phyloP scores from a whole-genome alignment of 73 alveolate species.

The Breviolum minutum region DNA sequence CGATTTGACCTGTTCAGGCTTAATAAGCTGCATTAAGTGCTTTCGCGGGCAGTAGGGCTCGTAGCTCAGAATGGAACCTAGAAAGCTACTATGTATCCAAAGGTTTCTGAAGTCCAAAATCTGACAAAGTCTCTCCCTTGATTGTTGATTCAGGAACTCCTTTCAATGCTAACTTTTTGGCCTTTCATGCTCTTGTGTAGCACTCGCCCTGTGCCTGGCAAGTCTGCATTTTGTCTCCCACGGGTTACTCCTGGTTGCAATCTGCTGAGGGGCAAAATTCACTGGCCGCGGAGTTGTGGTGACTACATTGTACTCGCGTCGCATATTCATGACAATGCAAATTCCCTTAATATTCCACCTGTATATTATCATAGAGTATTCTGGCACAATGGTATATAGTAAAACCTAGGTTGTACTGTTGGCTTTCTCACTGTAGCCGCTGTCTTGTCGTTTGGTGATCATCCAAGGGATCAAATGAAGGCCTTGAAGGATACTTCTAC shows the following conservation, averaged over 20 bases:
- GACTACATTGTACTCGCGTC: too few relatives aligned
- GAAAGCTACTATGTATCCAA: background rate
- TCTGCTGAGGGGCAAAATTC: background rate
- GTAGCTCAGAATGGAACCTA: slow-evolving; percentile 57
- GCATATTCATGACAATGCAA: too few relatives aligned
- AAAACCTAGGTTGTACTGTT: too few relatives aligned
- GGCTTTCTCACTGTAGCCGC: too few relatives aligned
- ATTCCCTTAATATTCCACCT: too few relatives aligned
- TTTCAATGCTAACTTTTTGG: background rate
- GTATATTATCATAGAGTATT: too few relatives aligned
- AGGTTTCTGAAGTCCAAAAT: background rate
- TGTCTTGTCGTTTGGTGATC: too few relatives aligned
- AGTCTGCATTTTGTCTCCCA: slow-evolving; percentile 41
- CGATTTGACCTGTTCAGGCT: slow-evolving; percentile 49
- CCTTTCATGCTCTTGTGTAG: too few relatives aligned
- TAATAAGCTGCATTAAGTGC: slow-evolving; percentile 93
- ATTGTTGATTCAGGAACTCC: too few relatives aligned
- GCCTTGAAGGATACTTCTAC: background rate
- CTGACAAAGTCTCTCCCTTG: too few relatives aligned
- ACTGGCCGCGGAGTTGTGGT: too few relatives aligned
- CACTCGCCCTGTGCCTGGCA: background rate
- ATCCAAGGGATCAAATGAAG: background rate
- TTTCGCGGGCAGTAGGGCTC: slow-evolving; percentile 90
- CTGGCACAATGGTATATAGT: too few relatives aligned
- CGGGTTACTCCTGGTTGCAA: background rate